These are phyloP conservation scores for Ascochyta lentis DNA, from an alignment of 2,329 filamentous ascomycete species.

Conservation along the genomic window DNA sequence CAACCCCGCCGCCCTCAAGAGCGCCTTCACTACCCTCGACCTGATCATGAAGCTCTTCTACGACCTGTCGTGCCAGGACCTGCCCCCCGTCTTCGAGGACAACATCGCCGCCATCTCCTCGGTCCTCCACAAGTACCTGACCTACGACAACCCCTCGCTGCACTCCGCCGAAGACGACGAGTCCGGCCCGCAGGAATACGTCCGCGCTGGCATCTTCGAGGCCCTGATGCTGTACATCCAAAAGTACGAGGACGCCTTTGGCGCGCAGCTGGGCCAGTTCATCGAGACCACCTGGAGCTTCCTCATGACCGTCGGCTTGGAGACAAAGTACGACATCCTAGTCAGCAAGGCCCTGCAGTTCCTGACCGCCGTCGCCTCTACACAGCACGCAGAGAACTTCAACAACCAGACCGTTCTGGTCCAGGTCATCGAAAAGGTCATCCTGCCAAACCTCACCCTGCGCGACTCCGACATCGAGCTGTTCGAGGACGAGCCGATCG, in stretches of 20 bases:
- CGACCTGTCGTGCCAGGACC: slow-evolving; percentile 96
- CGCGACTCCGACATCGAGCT: slow-evolving; percentile 93
- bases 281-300: slow-evolving; percentile 91
- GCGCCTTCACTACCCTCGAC: slow-evolving; percentile 84
- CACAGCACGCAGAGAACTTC: slow-evolving; percentile 82
- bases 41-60: slow-evolving; percentile 91
- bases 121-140: slow-evolving; percentile 90
- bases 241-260: slow-evolving; percentile 96
- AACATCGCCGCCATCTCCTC: slow-evolving; percentile 78
- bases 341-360: slow-evolving; percentile 96
- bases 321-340: slow-evolving; percentile 92
- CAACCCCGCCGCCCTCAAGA: slow-evolving; percentile 76
- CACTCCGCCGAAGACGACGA: slow-evolving; percentile 89
- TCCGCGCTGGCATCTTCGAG: slow-evolving; percentile 94
- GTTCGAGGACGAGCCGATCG: slow-evolving; percentile 98
- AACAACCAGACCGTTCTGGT: slow-evolving; percentile 79
- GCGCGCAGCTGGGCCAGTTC: slow-evolving; percentile 78
- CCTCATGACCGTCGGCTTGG: slow-evolving; percentile 81
- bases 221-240: slow-evolving; percentile 86
- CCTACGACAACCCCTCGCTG: slow-evolving; percentile 83
- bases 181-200: slow-evolving; percentile 80
- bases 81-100: slow-evolving; percentile 93
- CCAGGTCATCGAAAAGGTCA: slow-evolving; percentile 94
- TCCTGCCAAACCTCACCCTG: slow-evolving; percentile 89
- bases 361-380: slow-evolving; percentile 82